A percentile compares a stretch with the other conserved stretches of the same genome.
phyloP scores from a whole-genome alignment of 345 rosid species.

The Citrus maxima region DNA sequence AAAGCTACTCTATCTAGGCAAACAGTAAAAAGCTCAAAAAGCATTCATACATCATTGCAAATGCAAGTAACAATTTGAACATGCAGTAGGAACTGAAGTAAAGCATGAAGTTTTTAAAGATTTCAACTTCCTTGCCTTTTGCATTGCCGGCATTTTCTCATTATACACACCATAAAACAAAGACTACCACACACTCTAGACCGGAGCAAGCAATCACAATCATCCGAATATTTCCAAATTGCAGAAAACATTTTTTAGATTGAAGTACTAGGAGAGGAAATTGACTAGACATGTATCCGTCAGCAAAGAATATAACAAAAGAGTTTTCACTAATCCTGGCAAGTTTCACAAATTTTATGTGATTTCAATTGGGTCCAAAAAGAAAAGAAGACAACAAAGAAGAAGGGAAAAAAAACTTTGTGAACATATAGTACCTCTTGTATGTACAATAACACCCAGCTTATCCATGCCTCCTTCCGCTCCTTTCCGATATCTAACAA shows the following conservation, averaged over 20 bases:
- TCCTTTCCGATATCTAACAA: slow-evolving; percentile 93
- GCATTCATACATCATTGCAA: neutral
- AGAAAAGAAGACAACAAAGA: neutral
- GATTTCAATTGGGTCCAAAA: neutral
- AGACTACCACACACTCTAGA: neutral
- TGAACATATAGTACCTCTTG: slow-evolving; percentile 59
- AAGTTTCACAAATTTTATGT: neutral
- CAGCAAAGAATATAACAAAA: neutral
- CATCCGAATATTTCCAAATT: neutral
- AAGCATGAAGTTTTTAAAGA: neutral
- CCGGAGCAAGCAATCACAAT: neutral
- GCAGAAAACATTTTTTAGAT: neutral
- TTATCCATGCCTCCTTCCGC: slow-evolving; percentile 90
- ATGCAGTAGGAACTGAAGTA: neutral
- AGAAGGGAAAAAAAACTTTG: neutral
- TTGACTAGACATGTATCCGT: neutral
- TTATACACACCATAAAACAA: neutral
- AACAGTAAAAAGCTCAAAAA: neutral
- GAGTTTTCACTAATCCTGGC: neutral
- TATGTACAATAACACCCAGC: slow-evolving; percentile 78
- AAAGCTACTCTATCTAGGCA: neutral
- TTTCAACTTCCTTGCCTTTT: neutral
- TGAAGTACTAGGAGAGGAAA: neutral
- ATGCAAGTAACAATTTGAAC: neutral
- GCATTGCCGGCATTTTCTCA: neutral